These are phyloP conservation scores for Penicillium diatomitis DNA, from an alignment of 495 filamentous ascomycete species.

Conservation along the genomic window DNA sequence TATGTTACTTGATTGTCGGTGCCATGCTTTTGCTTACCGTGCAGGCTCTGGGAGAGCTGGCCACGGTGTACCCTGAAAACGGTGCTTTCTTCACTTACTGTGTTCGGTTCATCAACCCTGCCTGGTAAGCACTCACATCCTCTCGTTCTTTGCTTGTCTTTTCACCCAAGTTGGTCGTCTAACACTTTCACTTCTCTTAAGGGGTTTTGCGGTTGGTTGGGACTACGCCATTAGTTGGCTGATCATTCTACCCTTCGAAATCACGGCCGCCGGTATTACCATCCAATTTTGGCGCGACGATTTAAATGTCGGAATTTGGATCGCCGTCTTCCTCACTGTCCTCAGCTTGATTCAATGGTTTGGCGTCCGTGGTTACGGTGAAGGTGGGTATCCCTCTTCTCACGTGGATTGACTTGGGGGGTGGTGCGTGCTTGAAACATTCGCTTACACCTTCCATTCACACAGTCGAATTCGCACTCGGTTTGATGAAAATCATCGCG, in stretches of 20 bases:
- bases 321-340: slow-evolving; percentile 53
- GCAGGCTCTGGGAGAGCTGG: slow-evolving; percentile 61
- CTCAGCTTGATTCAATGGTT: slow-evolving; percentile 32
- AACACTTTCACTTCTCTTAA: slow-evolving; percentile 2
- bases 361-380: slow-evolving; percentile 62
- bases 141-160: background rate
- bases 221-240: slow-evolving; percentile 69
- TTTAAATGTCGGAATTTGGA: slow-evolving; percentile 49
- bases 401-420: no score
- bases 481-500: slow-evolving; percentile 44
- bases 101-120: slow-evolving; percentile 46
- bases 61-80: slow-evolving; percentile 59
- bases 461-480: slow-evolving; percentile 36
- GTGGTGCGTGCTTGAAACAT: no score
- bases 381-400: slow-evolving; percentile 35
- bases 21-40: slow-evolving; percentile 47
- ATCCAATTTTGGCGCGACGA: slow-evolving; percentile 61
- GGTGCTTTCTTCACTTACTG: slow-evolving; percentile 52
- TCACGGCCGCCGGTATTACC: slow-evolving; percentile 70
- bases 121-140: slow-evolving; percentile 29
- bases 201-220: slow-evolving; percentile 49
- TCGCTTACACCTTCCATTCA: slow-evolving; percentile 15
- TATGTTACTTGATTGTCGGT: slow-evolving; percentile 44
- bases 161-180: background rate
- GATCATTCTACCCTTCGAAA: slow-evolving; percentile 46